Evolutionary conservation across 305 asterid species (phyloP).

Genomic region (Fraxinus ornus): DNA sequence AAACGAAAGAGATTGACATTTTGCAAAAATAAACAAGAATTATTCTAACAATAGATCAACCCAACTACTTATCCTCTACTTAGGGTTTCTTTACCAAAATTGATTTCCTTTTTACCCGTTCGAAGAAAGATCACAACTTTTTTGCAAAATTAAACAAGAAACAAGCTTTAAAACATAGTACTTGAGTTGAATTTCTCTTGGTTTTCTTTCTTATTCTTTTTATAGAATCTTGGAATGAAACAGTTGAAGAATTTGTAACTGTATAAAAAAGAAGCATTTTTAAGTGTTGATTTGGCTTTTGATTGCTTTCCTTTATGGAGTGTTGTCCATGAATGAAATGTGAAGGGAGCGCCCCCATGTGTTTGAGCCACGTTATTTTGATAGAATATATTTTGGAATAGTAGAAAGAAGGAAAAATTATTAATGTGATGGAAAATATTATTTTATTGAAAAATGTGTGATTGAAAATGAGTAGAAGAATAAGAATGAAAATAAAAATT

Average conservation of each 20-base stretch:
- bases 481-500: too few relatives aligned
- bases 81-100: not conserved
- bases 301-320: not conserved
- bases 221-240: not conserved
- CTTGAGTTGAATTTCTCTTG: conserved; percentile 9
- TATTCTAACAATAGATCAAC: not conserved
- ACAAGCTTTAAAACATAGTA: conserved; percentile 3
- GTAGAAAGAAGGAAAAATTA: too few relatives aligned
- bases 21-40: not conserved
- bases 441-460: too few relatives aligned
- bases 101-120: not conserved
- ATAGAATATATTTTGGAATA: too few relatives aligned
- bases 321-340: not conserved
- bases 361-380: too few relatives aligned
- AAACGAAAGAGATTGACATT: not conserved
- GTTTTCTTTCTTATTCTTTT: not conserved
- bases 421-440: too few relatives aligned
- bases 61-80: not conserved
- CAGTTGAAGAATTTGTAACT: not conserved
- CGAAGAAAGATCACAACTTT: not conserved
- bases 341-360: not conserved
- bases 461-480: too few relatives aligned
- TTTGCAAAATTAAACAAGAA: conserved; percentile 7
- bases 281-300: not conserved
- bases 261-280: not conserved